Percentiles rank a stretch among this genome's conserved stretches.
These are phyloP conservation scores for Fusarium pseudoanthophilum DNA, from an alignment of 2,329 filamentous ascomycete species.

Conservation along the genomic window DNA sequence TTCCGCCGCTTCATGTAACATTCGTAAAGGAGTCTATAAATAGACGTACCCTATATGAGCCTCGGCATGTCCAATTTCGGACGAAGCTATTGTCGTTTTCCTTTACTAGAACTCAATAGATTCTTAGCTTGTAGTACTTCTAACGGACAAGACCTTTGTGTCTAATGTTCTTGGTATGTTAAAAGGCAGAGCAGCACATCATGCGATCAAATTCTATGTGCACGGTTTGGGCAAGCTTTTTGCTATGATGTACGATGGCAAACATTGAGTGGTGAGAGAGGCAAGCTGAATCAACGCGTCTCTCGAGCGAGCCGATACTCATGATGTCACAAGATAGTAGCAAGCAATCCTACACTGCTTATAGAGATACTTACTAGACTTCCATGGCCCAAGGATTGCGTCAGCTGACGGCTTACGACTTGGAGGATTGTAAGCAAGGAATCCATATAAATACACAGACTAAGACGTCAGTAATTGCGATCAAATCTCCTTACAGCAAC, in stretches of 20 bases:
- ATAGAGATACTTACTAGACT: accelerated
- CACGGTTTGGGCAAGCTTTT: no score
- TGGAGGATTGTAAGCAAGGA: not conserved
- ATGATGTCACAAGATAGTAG: accelerated
- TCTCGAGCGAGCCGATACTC: no score
- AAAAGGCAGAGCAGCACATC: no score
- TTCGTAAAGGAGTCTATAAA: not conserved
- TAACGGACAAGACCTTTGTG: no score
- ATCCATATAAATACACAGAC: not conserved
- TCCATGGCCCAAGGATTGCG: no score
- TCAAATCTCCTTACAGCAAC: not conserved
- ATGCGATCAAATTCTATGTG: no score
- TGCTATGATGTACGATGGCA: no score
- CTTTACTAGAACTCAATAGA: no score
- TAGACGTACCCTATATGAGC: not conserved
- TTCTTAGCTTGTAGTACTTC: not conserved
- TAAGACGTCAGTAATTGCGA: accelerated
- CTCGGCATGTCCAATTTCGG: not conserved
- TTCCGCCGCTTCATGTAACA: not conserved
- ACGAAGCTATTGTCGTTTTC: no score
- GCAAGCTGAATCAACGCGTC: no score
- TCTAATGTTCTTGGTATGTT: no score
- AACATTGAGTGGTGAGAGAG: not conserved
- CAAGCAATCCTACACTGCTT: not conserved
- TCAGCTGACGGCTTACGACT: not conserved